Base-by-base conservation (phyloP, 2,329 filamentous ascomycete species). In the Aspergillus vadensis region DNA sequence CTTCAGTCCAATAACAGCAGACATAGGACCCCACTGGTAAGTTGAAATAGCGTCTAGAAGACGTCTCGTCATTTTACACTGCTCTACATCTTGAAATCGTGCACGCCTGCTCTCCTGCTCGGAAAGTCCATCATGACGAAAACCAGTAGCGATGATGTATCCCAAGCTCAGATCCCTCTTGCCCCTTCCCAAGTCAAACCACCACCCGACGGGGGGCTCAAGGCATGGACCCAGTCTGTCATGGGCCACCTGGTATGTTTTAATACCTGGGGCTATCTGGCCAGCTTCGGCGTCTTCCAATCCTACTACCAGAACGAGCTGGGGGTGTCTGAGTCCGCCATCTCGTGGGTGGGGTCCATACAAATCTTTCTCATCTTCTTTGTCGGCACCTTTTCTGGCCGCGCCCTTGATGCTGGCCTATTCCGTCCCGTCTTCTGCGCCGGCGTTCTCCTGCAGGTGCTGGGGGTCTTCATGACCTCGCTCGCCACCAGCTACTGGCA, bases 351-450 rank as follows among this genome's bases (percentile, higher is more conserved):
- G 8, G 62, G 62, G 25, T 49, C 36, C n/a, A 44, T 63, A 6
- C 62, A 65, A 19, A 59, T 63, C 19, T 64, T 64, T 32, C 51
- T 63, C 5, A 36, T 64, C n/a, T 63, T 62, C 48, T 63, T 61
- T 17, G 54, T 59, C 32, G 62, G 59, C 8, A 57, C 30, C 12
- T 65, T 39, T 44, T 73, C 76, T 8, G 77, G 77, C 2, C 71
- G 74, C 9, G 68, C 75, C 3, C 71, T 74, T 5, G 79, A 81
- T 57, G 74, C 75, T 23, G 78, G 79, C 9, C 74, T 77, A 55
- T 79, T 80, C 61, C 68, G 68, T 3, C 32, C 60, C 0, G 64
- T 73, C 5, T 68, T 70, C 27, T 17, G 64, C 14, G 8, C 43
- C 5, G 74, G 74, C 2, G 66, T 65, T 5, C 12, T 76, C 15